Percentiles rank a stretch among this genome's conserved stretches.
Evolutionary conservation across 495 filamentous ascomycete genomes (phyloP).

Genomic region (Astrothelium macrocarpum): DNA sequence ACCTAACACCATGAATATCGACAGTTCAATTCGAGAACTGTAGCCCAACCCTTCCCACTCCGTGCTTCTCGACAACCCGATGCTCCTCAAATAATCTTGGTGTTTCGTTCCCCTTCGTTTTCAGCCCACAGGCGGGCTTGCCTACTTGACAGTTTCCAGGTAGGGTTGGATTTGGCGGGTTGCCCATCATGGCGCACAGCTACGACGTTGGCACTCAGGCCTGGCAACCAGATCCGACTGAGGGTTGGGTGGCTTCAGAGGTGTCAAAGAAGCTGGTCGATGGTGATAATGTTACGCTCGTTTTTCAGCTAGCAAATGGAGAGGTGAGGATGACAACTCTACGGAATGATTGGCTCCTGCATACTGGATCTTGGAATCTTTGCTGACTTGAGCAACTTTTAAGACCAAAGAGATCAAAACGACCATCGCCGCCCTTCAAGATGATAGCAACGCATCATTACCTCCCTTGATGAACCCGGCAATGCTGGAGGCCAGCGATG

Average conservation of each 20-base stretch:
- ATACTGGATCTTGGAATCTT: background rate
- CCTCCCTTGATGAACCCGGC: conserved; percentile 96
- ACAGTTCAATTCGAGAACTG: background rate
- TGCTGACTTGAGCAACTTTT: background rate
- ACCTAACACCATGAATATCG: background rate
- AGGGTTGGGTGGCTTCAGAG: conserved; percentile 96
- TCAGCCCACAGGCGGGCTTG: background rate
- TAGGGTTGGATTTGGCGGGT: background rate
- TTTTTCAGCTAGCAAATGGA: conserved; percentile 82
- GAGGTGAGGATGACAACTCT: conserved; percentile 52
- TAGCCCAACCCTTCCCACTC: background rate
- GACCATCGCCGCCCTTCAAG: conserved; percentile 66
- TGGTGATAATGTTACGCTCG: conserved; percentile 75
- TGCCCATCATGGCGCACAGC: conserved; percentile 69
- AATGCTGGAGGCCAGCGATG: conserved; percentile 97
- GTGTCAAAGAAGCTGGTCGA: conserved; percentile 76
- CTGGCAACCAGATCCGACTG: conserved; percentile 91
- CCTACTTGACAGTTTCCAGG: background rate
- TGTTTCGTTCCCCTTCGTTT: background rate
- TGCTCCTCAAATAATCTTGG: background rate
- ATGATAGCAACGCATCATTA: conserved; percentile 58
- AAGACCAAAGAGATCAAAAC: conserved; percentile 76
- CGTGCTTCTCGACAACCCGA: background rate
- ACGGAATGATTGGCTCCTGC: no score
- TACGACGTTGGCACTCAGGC: conserved; percentile 96